Base-by-base conservation (phyloP, 1,284 basidiomycete species). In the Chalciporus sp. region DNA sequence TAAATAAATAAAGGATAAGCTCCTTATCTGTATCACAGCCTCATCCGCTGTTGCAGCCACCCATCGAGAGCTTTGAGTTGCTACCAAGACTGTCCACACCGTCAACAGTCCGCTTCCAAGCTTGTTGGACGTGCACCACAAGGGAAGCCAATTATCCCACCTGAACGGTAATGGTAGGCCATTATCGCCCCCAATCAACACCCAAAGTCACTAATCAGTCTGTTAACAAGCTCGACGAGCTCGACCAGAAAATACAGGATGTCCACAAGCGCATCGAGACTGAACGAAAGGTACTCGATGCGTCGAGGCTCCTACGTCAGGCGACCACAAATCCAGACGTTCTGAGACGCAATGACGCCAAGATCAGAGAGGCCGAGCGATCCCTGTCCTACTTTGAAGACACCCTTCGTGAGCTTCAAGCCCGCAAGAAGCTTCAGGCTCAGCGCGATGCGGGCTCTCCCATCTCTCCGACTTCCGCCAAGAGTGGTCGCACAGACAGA, bases 161-260 rank as follows among this genome's bases (percentile, higher is more conserved):
- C 42, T 57, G 47, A 56, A 60, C 58, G 65, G 63, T 61, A 62
- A 74, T 72, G 70, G 70, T 72, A 45, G 33, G 71, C 54, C 11
- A 31, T 57, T 43, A 49, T 58, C 61, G 51, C 45, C 27, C 19
- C 1, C 45, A n/a, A 52, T 60, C 52, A 42, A 56, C 57, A 17
- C 31, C 26, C 43, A 12, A 4, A 39, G 46, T 12, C 9, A 23
- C 49, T 67, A 20, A 62, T 49, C 54, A 47, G 2, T 23, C 1
- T 44, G 10, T 14, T 29, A 19, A 4, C 48, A 57, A 71, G 68
- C 61, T 72, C 47, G 68, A 69, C 66, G 65, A 92, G 75, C 78
- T 92, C 73, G 89, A 93, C 80, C 85, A 86, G 80, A 95, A 95
- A 84, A 94, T 96, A 70, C 86, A 90, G 72, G 92, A 95, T 74